Conservation (phyloP, 345 rosid species). For the Murraya paniculata region DNA sequence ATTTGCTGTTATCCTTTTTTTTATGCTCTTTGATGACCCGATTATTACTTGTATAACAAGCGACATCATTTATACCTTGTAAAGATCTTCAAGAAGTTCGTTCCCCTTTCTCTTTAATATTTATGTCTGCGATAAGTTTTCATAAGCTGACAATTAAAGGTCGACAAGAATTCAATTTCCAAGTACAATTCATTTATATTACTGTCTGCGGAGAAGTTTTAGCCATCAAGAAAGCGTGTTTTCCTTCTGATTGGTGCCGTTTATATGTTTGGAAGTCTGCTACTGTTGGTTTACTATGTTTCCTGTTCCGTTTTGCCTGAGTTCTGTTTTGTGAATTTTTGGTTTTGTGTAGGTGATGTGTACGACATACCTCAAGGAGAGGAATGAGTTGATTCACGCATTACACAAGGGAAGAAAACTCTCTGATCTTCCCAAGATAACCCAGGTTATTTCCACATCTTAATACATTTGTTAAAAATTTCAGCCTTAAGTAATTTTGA, state of each 20-base stretch:
- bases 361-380: slow-evolving; percentile 64
- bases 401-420: slow-evolving; percentile 68
- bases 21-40: too few relatives aligned
- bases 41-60: too few relatives aligned
- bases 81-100: not conserved
- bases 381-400: slow-evolving; percentile 63
- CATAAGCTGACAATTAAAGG: not conserved
- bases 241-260: not conserved
- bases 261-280: not conserved
- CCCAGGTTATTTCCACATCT: slow-evolving; percentile 45
- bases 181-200: not conserved
- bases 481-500: not conserved
- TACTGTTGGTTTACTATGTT: slow-evolving; percentile 4
- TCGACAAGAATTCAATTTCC: not conserved
- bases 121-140: not conserved
- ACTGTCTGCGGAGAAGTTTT: not conserved
- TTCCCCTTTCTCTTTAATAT: not conserved
- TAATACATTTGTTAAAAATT: too few relatives aligned
- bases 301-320: not conserved
- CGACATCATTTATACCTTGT: not conserved
- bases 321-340: not conserved
- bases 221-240: not conserved
- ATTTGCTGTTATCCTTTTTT: not conserved
- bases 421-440: slow-evolving; percentile 64
- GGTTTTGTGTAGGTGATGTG: slow-evolving; percentile 66